Base-by-base conservation (phyloP, 2,329 filamentous ascomycete genomes). In the Anthostomella pinea region DNA sequence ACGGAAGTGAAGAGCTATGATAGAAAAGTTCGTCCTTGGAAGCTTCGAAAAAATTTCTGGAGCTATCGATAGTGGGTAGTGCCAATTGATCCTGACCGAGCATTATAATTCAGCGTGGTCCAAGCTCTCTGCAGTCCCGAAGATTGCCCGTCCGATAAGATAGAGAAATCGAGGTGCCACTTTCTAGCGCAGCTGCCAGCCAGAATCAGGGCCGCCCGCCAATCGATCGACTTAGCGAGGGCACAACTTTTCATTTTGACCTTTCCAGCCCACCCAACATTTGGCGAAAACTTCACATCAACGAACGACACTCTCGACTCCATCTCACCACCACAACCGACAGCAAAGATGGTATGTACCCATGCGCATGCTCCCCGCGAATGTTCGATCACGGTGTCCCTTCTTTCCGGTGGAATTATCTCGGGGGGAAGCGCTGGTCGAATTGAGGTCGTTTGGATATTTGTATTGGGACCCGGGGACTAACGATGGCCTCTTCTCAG, bases 341-440 rank as follows among this genome's bases (percentile, higher is more conserved):
- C 66, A 69, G 68, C 65, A 68, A 70, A 75, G 68, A 78, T 78
- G 74, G 74, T 78, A 68, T 67, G 68, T 72, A 35, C 35, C 30
- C 32, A 21, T 31, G 15, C 30, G 27, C 31, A 35, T 17, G 19
- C 37, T 30, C 19, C 23, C 27, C 39, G 32, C 14, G 34, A 30
- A 11, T 27, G 40, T 39, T 33, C 30, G 31, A 33, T 30, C 16
- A 18, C 27, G 6, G 18, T 18, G 11, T 16, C 16, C 15, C 14
- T 23, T 23, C 38, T 29, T 28, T 35, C 35, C 31, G 16, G 26
- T 21, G 19, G 38, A 30, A 43, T 25, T 37, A 8, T 19, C 13
- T 15, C 13, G 26, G 20, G 38, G 18, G 33, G 31, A 25, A 25
- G 29, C 33, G 30, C 31, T 11, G 15, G 34, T 31, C n/a, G n/a